Conservation (phyloP, 2,329 filamentous ascomycete species). For the Berkeleyomyces rouxiae region DNA sequence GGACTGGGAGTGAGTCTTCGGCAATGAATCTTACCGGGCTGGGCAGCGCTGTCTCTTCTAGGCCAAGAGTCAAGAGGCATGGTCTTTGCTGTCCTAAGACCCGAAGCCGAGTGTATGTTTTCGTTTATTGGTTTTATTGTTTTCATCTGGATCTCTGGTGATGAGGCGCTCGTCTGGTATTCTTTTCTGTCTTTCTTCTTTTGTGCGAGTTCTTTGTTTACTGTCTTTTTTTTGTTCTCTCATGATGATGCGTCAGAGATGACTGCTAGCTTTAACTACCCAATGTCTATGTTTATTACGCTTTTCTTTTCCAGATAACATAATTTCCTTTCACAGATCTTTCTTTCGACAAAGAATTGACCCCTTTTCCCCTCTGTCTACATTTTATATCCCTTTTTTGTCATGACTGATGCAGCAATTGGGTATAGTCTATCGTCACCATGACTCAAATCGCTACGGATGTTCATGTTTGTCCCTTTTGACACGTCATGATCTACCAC, state of each 20-base stretch:
- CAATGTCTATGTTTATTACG: not conserved
- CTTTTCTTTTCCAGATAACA: constrained; percentile 6
- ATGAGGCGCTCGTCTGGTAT: constrained; percentile 5
- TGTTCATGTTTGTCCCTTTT: not conserved
- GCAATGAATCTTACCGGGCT: not conserved
- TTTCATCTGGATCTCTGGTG: constrained; percentile 6
- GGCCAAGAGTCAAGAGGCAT: not conserved
- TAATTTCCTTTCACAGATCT: not conserved
- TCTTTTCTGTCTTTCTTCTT: not conserved
- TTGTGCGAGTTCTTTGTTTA: not conserved
- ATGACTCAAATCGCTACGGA: not conserved
- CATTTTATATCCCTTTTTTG: not conserved
- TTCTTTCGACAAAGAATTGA: not conserved
- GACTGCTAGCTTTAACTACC: not conserved
- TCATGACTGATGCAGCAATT: not conserved
- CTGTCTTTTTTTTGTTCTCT: not conserved
- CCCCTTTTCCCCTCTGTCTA: not conserved
- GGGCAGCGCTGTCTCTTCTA: not conserved
- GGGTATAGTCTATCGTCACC: not conserved
- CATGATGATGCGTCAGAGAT: not conserved
- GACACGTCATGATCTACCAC: not conserved
- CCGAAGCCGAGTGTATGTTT: constrained; percentile 10
- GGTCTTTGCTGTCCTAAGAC: not conserved
- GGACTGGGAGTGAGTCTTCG: constrained; percentile 50
- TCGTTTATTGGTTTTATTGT: not conserved